Base-by-base conservation (phyloP, 2,329 filamentous ascomycete species). In the Hypocreales sp. region DNA sequence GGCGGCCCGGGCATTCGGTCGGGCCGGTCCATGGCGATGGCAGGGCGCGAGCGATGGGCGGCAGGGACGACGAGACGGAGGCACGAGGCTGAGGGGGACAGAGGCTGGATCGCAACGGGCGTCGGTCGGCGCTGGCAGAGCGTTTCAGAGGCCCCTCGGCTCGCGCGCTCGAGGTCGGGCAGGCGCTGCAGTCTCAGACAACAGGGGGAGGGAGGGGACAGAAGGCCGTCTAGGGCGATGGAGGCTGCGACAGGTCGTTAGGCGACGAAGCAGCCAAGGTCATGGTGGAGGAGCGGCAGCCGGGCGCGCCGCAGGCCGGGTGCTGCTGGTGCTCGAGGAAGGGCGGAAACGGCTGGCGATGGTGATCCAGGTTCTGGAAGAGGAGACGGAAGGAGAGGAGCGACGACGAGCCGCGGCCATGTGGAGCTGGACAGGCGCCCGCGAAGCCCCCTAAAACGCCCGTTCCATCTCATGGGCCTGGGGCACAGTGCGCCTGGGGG, bases 131-230 rank as follows among this genome's bases (percentile, higher is more conserved):
- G 36, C 21, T 32, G 27, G 33, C 29, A 35, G 35, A 40, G 35
- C 36, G 45, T 49, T 47, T 50, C 46, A 48, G 40, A 43, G 35
- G 31, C 37, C 37, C 41, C 41, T 42, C 38, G n/a, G n/a, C n/a
- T n/a, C n/a, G n/a, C n/a, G n/a, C n/a, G n/a, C n/a, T n/a, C n/a
- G n/a, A n/a, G n/a, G n/a, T n/a, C n/a, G n/a, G n/a, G n/a, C n/a
- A n/a, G n/a, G n/a, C 25, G 27, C 27, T 34, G 28, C 28, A 36
- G 40, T 41, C 38, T 44, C 37, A 36, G 37, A 33, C 30, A 32
- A 22, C 20, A 23, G 27, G 31, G 27, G 22, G 26, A 13, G n/a
- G 23, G 13, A n/a, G 8, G 12, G 4, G 14, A 8, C 21, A 12
- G 21, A 5, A 12, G 12, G 21, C 22, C 29, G 26, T 37, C 44